Conservation (phyloP, 2,329 filamentous ascomycete genomes). For the Exophiala viscosa region DNA sequence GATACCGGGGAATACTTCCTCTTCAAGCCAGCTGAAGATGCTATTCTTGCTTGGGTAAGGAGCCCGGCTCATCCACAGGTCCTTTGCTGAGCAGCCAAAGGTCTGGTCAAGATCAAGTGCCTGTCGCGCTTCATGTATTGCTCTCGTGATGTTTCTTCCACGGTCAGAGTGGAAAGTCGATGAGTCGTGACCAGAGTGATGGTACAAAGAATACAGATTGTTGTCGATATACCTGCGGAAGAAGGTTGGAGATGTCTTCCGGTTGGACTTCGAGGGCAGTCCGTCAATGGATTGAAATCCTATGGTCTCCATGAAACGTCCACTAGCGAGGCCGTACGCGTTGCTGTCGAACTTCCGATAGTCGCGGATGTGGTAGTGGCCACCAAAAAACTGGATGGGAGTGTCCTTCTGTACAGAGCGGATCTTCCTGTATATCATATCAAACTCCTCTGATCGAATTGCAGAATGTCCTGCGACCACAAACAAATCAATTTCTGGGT, state of each 20-base stretch:
- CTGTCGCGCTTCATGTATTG: conserved; percentile 67
- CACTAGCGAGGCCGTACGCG: conserved; percentile 77
- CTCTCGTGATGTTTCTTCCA: conserved; percentile 66
- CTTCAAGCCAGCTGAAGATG: conserved; percentile 76
- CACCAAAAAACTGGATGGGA: conserved; percentile 88
- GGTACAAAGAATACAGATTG: conserved; percentile 77
- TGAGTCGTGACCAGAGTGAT: conserved; percentile 71
- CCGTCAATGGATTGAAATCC: conserved; percentile 87
- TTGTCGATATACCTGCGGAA: conserved; percentile 86
- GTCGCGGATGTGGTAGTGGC: conserved; percentile 85
- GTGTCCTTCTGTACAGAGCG: conserved; percentile 71
- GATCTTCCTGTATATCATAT: conserved; percentile 72
- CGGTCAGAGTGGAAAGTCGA: conserved; percentile 71
- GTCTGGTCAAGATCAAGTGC: conserved; percentile 67
- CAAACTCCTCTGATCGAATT: conserved; percentile 74
- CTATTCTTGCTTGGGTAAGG: conserved; percentile 70
- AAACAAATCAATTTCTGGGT: conserved; percentile 77
- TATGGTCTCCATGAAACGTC: conserved; percentile 90
- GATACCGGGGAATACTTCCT: conserved; percentile 67
- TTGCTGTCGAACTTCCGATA: conserved; percentile 73
- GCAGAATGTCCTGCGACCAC: conserved; percentile 83
- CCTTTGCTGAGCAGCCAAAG: conserved; percentile 78
- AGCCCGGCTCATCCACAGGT: conserved; percentile 76
- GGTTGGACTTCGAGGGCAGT: conserved; percentile 42
- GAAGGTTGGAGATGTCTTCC: conserved; percentile 54